phyloP scores from a whole-genome alignment of 2,329 filamentous ascomycete species.

The Paracamarosporium sp. region DNA sequence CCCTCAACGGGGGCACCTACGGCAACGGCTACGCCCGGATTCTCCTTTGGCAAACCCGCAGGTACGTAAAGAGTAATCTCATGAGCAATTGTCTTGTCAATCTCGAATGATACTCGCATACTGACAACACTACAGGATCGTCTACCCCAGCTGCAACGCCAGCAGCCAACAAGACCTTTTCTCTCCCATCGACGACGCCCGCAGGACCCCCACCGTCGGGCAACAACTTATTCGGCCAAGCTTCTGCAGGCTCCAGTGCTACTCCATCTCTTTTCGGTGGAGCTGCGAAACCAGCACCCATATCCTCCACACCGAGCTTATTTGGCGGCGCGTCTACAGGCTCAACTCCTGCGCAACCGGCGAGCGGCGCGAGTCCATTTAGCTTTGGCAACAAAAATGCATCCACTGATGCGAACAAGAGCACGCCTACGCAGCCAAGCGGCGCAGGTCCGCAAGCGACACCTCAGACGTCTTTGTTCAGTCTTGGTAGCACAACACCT shows the following conservation, averaged over 20 bases:
- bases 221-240: conserved; percentile 35
- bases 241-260: conserved; percentile 18
- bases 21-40: conserved; percentile 23
- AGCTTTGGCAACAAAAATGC: conserved; percentile 30
- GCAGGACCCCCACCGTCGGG: conserved; percentile 47
- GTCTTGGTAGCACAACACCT: conserved; percentile 34
- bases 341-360: conserved; percentile 28
- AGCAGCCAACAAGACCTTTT: conserved; percentile 44
- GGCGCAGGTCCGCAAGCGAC: conserved; percentile 40
- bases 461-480: conserved; percentile 39
- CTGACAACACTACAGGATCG: conserved; percentile 13
- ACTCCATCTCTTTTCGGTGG: conserved; percentile 29
- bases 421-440: conserved; percentile 26
- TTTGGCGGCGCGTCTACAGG: conserved; percentile 33
- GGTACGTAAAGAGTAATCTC: conserved; percentile 11
- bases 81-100: background rate
- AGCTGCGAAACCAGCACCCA: conserved; percentile 30
- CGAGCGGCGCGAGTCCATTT: conserved; percentile 27
- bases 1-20: conserved; percentile 20
- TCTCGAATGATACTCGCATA: background rate
- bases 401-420: conserved; percentile 41
- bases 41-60: conserved; percentile 25
- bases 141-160: conserved; percentile 41
- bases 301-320: conserved; percentile 34
- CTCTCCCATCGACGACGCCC: conserved; percentile 46